Base-by-base conservation (phyloP, 345 rosid species). In the Camelina hispida region DNA sequence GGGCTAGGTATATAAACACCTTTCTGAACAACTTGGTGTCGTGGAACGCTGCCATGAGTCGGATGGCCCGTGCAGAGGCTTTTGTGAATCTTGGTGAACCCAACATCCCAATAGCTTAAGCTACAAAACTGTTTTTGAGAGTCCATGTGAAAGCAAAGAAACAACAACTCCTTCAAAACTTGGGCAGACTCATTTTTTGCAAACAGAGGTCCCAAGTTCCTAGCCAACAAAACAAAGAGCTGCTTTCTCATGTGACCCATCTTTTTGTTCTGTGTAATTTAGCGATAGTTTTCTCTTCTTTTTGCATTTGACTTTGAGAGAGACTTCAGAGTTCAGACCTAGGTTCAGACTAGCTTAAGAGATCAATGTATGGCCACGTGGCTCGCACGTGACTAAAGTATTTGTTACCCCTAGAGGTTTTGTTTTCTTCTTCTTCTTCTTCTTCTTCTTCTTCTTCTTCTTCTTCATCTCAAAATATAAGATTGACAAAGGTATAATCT, bases 61-160 rank as follows among this genome's bases (percentile, higher is more conserved):
- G 97, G 22, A 85, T 94, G 87, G 88, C 84, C n/a, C 96, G 89
- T 51, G 95, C 97, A 0, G 97, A 88, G 82, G 87, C 96, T 53
- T 91, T 91, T 66, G 93, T 91, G 61, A 94, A 94, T 83, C 83
- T 94, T 70, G 87, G 87, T 0, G 93, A 94, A 79, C 97, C 98
- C 10, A 87, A 80, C 55, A 89, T 93, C 72, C 97, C 98, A 1
- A 25, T 91, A 15, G 98, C 96, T 30, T 93, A 48, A 56, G 48
- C 67, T 25, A 17, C 20, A 47, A 47, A 53, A 30, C 37, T 17
- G 32, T 37, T 66, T 16, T 38, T 14, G 18, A 59, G 69, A 53
- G 64, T 69, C 65, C 58, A 76, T 69, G 40, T 40, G 62, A 51
- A 60, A 55, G 66, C 71, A 20, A 10, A 43, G 9, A 34, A 53